Evolutionary conservation across 2,329 filamentous ascomycete species (phyloP), one percentile per base, ranked within the genome.

Genomic region (Neopestalotiopsis rosae): DNA sequence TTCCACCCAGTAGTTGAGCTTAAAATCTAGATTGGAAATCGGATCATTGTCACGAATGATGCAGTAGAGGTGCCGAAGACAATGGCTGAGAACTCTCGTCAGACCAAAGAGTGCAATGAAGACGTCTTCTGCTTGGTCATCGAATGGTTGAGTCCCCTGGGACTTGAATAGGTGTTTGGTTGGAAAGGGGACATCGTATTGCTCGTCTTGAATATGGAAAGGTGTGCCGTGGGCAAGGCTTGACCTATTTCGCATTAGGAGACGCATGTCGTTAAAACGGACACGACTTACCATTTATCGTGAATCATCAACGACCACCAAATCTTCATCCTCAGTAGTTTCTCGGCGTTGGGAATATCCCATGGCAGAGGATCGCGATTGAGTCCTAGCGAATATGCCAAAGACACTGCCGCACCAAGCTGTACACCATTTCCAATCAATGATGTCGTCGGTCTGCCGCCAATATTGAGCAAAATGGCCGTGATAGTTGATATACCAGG

Each of bases 401-500:
- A 77, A 0, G 86, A 83, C 7, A 89, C 80, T 0, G 86, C 85
- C 0, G 83, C 81, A 0, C 86, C 87, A 1, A 88, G 76, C 49
- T 84, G 79, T 0, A 85, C 81, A 0, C 84, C 84, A 70, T 90
- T 89, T 0, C 88, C 88, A 5, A 88, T 86, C 74, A 90, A 85
- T 1, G 87, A 87, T 6, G 87, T 89, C 6, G 87, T 87, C 1
- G 89, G 89, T 2, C 89, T 81, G 1, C 89, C 89, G 0, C 85
- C 86, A 1, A 91, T 78, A 72, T 91, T 89, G 10, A 91, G 81
- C 9, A 90, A 76, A 5, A 88, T 84, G 2, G 88, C 85, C 28
- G 86, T 83, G 30, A 91, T 83, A 0, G 88, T 88, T 1, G 88
- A 87, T 58, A 90, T 79, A 1, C 88, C 87, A 0, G 88, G 89